Evolutionary conservation across 1,284 basidiomycete genomes (phyloP).

Genomic region (Ustilago shanxiensis): DNA sequence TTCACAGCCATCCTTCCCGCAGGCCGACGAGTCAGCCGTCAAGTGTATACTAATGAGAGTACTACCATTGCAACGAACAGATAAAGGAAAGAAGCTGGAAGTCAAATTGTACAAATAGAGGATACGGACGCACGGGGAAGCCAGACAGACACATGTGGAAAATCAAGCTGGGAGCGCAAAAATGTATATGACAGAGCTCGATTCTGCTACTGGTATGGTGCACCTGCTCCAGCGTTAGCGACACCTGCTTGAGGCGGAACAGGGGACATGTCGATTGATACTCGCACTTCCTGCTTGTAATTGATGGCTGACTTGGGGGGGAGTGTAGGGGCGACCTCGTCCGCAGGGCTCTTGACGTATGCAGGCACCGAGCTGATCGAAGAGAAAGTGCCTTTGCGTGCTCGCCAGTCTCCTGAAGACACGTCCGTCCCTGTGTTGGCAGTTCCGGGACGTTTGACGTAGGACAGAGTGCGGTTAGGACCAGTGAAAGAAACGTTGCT

Average conservation of each 20-base stretch:
- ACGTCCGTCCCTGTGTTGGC: constrained; percentile 16
- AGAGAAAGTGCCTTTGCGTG: constrained; percentile 25
- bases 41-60: constrained; percentile 8
- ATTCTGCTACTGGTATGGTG: constrained; percentile 3
- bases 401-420: neutral
- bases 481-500: constrained; percentile 14
- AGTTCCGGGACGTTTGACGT: constrained; percentile 41
- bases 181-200: neutral
- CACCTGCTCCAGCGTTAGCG: neutral
- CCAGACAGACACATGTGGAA: neutral
- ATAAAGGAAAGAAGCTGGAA: neutral
- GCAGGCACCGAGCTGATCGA: constrained; percentile 26
- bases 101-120: neutral
- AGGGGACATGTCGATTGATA: constrained; percentile 30
- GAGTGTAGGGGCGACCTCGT: constrained; percentile 6
- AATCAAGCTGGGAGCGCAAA: neutral
- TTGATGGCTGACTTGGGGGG: constrained; percentile 14
- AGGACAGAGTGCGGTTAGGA: constrained; percentile 12
- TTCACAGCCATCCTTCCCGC: neutral
- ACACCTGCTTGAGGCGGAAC: neutral
- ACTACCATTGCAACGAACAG: constrained; percentile 14
- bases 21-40: neutral
- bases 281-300: constrained; percentile 19
- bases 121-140: neutral
- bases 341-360: constrained; percentile 17